Conservation (phyloP, 108 stramenopile species). For the Hondaea fermentalgiana region DNA sequence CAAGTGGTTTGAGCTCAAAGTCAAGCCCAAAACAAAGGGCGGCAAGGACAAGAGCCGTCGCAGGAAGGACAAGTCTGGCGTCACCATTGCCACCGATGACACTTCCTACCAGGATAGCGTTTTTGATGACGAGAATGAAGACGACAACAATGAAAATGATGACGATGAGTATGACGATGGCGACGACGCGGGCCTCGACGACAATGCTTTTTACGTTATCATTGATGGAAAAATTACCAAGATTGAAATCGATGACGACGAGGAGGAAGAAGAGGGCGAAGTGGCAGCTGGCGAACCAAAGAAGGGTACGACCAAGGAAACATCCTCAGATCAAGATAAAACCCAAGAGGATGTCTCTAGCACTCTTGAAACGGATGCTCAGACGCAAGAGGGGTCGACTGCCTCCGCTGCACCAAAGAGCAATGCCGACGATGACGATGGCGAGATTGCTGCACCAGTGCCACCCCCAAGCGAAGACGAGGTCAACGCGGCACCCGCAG, state of each 20-base stretch:
- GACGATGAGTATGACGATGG: background rate
- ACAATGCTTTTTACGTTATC: conserved; percentile 11
- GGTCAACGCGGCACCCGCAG: too few species aligned
- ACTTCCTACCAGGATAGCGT: background rate
- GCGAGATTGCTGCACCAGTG: too few species aligned
- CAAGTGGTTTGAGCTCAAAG: conserved; percentile 31
- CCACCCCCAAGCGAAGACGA: too few species aligned
- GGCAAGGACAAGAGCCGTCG: background rate
- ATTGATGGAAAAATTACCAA: conserved; percentile 6
- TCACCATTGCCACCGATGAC: background rate
- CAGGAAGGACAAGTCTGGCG: background rate
- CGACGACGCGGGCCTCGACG: background rate
- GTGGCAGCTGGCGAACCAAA: background rate
- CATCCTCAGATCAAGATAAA: too few species aligned
- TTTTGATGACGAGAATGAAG: conserved; percentile 5
- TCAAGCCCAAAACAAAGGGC: background rate
- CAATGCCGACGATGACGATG: too few species aligned
- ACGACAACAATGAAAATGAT: conserved; percentile 23
- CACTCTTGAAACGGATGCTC: too few species aligned
- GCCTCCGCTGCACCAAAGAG: too few species aligned
- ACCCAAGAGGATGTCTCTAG: too few species aligned
- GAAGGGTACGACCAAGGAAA: background rate
- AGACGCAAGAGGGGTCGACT: too few species aligned
- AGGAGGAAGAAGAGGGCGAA: background rate
- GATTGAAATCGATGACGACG: background rate